Evolutionary conservation across 495 filamentous ascomycete species (phyloP).

Genomic region (Neurospora tetraspora): DNA sequence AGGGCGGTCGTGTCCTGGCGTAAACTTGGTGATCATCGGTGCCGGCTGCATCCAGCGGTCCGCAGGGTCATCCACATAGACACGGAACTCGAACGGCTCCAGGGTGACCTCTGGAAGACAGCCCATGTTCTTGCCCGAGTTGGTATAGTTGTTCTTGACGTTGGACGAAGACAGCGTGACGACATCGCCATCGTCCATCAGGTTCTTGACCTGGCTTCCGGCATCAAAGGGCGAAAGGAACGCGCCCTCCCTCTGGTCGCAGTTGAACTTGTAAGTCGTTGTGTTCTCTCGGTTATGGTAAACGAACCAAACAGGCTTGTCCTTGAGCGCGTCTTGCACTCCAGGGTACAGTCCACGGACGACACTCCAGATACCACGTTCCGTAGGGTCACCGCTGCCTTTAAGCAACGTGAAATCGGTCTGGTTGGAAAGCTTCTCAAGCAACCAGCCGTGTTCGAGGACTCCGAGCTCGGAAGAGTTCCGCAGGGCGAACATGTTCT

Average conservation of each 20-base stretch:
- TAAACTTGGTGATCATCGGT: slow-evolving; percentile 57
- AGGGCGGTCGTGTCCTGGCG: slow-evolving; percentile 54
- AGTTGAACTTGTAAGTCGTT: slow-evolving; percentile 53
- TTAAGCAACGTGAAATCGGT: slow-evolving; percentile 42
- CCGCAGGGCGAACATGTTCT: slow-evolving; percentile 56
- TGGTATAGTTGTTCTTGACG: slow-evolving; percentile 22
- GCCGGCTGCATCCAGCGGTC: slow-evolving; percentile 38
- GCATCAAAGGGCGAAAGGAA: slow-evolving; percentile 50
- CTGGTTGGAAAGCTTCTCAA: slow-evolving; percentile 52
- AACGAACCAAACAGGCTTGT: slow-evolving; percentile 55
- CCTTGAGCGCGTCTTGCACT: slow-evolving; percentile 43
- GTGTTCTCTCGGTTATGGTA: slow-evolving; percentile 53
- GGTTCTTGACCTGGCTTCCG: slow-evolving; percentile 50
- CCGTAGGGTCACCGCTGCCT: slow-evolving; percentile 47
- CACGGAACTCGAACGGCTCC: slow-evolving; percentile 50
- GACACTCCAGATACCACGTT: slow-evolving; percentile 61
- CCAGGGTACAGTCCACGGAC: slow-evolving; percentile 38
- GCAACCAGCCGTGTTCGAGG: slow-evolving; percentile 53
- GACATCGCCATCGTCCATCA: slow-evolving; percentile 59
- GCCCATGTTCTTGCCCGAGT: slow-evolving; percentile 33
- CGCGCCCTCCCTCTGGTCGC: slow-evolving; percentile 33
- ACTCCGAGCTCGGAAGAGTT: slow-evolving; percentile 38
- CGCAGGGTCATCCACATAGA: slow-evolving; percentile 43
- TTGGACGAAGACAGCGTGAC: slow-evolving; percentile 27
- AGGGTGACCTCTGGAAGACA: slow-evolving; percentile 47